Evolutionary conservation across 2,329 filamentous ascomycete genomes (phyloP), one percentile per base, ranked within the genome.

Genomic region (Fusarium sp.): DNA sequence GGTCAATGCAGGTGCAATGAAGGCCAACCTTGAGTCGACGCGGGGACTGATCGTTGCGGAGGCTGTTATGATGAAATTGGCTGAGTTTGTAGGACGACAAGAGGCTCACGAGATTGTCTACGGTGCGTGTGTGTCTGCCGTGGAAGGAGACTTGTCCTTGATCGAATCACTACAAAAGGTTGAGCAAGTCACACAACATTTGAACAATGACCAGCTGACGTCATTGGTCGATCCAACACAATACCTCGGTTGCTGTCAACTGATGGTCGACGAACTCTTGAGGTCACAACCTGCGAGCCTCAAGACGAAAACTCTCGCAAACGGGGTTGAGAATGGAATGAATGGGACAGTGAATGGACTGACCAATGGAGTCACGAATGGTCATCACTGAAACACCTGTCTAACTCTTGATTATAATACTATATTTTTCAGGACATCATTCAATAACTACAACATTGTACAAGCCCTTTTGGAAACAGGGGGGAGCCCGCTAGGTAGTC

Each of bases 1-100:
- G 5, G 86, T 88, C 8, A 83, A 88, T 68, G 77, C 77, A 0
- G 80, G 82, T 53, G 77, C 81, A 25, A 88, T 89, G 86, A 74
- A 82, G 64, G 73, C 77, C 2, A 89, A 88, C 68, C 78, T 88
- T 3, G 79, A 83, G 44, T 86, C 83, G 1, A 87, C 85, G 0
- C 77, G 78, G 49, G 86, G 86, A 0, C 76, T 88, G 14, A 88
- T 88, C 62, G 86, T 88, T 10, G 86, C 83, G 5, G 87, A 89
- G 76, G 85, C 87, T 7, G 86, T 89, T 10, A 88, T 89, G 86
- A 88, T 88, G 87, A 84, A 82, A 3, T 79, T 89, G 50, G 87
- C 86, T 18, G 81, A 82, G 22, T 78, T 83, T 75, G 77, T 86
- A 34, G 86, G 86, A 15, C 80, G 86, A n/a, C 84, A 86, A 60